Evolutionary conservation across 768 basidiomycete species (phyloP).

Genomic region (Daedalea quercina): DNA sequence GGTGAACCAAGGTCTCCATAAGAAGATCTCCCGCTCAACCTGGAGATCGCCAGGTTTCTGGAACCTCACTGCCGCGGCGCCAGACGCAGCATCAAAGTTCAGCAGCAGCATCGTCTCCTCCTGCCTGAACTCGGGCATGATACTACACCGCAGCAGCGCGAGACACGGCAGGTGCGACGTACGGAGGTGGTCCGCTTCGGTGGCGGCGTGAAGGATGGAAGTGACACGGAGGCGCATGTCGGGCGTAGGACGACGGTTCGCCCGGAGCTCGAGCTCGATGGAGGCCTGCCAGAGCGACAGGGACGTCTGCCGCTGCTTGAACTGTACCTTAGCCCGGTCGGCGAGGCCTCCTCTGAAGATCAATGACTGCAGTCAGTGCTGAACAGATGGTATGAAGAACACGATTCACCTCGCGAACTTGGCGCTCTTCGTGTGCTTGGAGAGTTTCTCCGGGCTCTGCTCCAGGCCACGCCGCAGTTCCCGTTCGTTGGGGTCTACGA

Average conservation of each 20-base stretch:
- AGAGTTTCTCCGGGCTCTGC: conserved; percentile 51
- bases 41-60: conserved; percentile 28
- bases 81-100: conserved; percentile 9
- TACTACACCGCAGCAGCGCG: conserved; percentile 10
- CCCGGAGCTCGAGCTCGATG: conserved; percentile 25
- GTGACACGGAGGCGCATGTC: conserved; percentile 41
- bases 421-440: conserved; percentile 31
- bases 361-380: background rate
- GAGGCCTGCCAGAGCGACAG: conserved; percentile 49
- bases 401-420: conserved; percentile 42
- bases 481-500: conserved; percentile 27
- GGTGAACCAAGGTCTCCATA: conserved; percentile 44
- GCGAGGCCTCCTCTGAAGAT: conserved; percentile 48
- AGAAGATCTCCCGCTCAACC: conserved; percentile 33
- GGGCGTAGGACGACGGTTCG: conserved; percentile 15
- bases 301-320: conserved; percentile 37
- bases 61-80: conserved; percentile 1
- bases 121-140: background rate
- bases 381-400: background rate
- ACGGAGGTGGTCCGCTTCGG: conserved; percentile 23
- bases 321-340: conserved; percentile 37
- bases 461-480: conserved; percentile 45
- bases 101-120: conserved; percentile 11
- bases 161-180: conserved; percentile 14
- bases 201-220: conserved; percentile 32